These are phyloP conservation scores for Avena insularis DNA, from an alignment of 176 grass and related monocot species.

Conservation along the genomic window DNA sequence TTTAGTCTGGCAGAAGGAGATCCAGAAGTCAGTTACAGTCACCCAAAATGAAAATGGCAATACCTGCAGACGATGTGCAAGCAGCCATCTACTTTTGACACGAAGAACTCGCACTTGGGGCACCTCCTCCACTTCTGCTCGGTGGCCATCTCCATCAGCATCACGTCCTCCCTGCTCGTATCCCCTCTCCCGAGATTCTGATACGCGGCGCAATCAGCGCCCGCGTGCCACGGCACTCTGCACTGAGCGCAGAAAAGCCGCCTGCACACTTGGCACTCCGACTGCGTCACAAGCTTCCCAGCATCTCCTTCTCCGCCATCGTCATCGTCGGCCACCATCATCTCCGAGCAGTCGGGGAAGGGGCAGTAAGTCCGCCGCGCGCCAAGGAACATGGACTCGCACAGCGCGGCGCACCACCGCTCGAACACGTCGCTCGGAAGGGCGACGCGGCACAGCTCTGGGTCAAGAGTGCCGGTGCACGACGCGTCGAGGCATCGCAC, in stretches of 20 bases:
- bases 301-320: not conserved
- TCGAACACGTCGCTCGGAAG: conserved; percentile 46
- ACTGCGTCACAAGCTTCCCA: conserved; percentile 39
- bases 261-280: conserved; percentile 64
- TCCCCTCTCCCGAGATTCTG: conserved; percentile 38
- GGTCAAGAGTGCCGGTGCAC: conserved; percentile 44
- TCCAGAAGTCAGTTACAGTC: not conserved
- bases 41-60: not conserved
- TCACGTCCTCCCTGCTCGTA: conserved; percentile 55
- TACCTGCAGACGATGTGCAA: conserved; percentile 81
- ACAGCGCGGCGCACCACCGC: conserved; percentile 59
- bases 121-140: conserved; percentile 68
- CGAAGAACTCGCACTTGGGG: conserved; percentile 65
- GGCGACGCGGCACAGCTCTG: conserved; percentile 35
- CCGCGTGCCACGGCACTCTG: conserved; percentile 67
- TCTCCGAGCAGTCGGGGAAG: conserved; percentile 70
- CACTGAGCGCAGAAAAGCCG: conserved; percentile 68
- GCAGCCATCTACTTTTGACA: conserved; percentile 54
- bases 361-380: conserved; percentile 60
- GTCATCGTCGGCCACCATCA: conserved; percentile 53
- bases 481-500: conserved; percentile 58
- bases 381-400: conserved; percentile 53
- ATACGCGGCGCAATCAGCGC: conserved; percentile 52
- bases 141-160: conserved; percentile 60
- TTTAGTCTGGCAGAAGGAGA: not conserved